These are phyloP conservation scores for Dothiorella sarmentorum DNA, from an alignment of 2,329 filamentous ascomycete species.

Conservation along the genomic window DNA sequence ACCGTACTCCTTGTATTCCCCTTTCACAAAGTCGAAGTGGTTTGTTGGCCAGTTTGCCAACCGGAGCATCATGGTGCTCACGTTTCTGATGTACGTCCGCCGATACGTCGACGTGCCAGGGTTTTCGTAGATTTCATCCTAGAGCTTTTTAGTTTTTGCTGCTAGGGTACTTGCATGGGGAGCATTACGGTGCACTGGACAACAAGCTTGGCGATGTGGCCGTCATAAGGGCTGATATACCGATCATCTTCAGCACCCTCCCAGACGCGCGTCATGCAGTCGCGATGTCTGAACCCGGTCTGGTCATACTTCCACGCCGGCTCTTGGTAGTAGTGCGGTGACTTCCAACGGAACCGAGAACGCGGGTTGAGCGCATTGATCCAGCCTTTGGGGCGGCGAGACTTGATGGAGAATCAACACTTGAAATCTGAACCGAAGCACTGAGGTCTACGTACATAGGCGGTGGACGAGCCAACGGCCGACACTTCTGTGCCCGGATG, in stretches of 20 bases:
- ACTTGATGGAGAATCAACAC: not conserved
- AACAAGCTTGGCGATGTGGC: constrained; percentile 29
- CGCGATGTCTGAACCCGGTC: not conserved
- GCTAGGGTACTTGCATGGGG: too few relatives aligned
- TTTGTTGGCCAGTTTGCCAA: constrained; percentile 33
- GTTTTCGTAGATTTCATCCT: constrained; percentile 32
- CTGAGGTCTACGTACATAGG: not conserved
- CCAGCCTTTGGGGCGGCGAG: constrained; percentile 23
- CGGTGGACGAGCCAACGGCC: not conserved
- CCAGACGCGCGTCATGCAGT: not conserved
- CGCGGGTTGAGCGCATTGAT: constrained; percentile 23
- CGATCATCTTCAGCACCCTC: constrained; percentile 26
- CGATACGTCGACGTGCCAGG: constrained; percentile 28
- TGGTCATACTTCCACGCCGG: constrained; percentile 1
- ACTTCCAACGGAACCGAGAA: not conserved
- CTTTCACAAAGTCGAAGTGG: constrained; percentile 28
- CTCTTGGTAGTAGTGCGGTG: constrained; percentile 14
- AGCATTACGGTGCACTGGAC: constrained; percentile 27
- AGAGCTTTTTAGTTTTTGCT: too few relatives aligned
- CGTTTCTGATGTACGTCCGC: constrained; percentile 31
- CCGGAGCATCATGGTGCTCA: constrained; percentile 28
- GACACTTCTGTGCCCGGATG: not conserved
- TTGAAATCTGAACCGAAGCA: not conserved
- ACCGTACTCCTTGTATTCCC: not conserved
- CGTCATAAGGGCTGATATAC: constrained; percentile 32